phyloP scores from a whole-genome alignment of 1,284 basidiomycete species.

The Leucoagaricus sp. region DNA sequence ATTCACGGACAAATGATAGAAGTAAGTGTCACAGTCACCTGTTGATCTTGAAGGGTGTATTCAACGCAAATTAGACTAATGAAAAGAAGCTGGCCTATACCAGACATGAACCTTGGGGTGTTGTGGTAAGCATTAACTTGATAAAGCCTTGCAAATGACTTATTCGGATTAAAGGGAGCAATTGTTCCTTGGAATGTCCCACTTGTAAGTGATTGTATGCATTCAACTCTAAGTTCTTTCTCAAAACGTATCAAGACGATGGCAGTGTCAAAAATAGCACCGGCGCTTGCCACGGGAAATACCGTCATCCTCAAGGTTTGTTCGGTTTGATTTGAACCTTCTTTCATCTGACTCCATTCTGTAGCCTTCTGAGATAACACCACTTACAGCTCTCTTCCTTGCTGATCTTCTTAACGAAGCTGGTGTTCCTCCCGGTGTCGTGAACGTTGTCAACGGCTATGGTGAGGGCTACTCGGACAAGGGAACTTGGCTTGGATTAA shows the following conservation, averaged over 20 bases:
- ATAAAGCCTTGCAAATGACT: too few relatives aligned
- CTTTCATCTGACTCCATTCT: too few relatives aligned
- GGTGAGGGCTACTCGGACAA: slow-evolving; percentile 29
- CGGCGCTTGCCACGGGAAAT: slow-evolving; percentile 81
- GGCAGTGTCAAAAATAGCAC: background rate
- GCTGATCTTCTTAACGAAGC: slow-evolving; percentile 51
- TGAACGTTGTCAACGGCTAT: slow-evolving; percentile 80
- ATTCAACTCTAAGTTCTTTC: slow-evolving; percentile 38
- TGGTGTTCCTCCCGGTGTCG: slow-evolving; percentile 66
- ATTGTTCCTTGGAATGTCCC: slow-evolving; percentile 71
- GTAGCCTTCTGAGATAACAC: slow-evolving; percentile 82
- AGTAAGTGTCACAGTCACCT: slow-evolving; percentile 25
- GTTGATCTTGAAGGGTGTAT: background rate
- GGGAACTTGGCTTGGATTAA: background rate
- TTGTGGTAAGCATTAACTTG: slow-evolving; percentile 39
- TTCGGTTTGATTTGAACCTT: too few relatives aligned
- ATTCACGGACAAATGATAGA: slow-evolving; percentile 74
- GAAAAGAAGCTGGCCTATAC: slow-evolving; percentile 72
- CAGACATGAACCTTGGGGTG: slow-evolving; percentile 87
- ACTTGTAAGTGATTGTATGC: slow-evolving; percentile 34
- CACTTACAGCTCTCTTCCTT: slow-evolving; percentile 70
- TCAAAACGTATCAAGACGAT: background rate
- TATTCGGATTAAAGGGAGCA: slow-evolving; percentile 45
- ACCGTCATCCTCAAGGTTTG: slow-evolving; percentile 71
- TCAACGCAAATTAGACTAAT: slow-evolving; percentile 42